These are phyloP conservation scores for Cyclotella atomus DNA, from an alignment of 108 stramenopile genomes.

Conservation along the genomic window DNA sequence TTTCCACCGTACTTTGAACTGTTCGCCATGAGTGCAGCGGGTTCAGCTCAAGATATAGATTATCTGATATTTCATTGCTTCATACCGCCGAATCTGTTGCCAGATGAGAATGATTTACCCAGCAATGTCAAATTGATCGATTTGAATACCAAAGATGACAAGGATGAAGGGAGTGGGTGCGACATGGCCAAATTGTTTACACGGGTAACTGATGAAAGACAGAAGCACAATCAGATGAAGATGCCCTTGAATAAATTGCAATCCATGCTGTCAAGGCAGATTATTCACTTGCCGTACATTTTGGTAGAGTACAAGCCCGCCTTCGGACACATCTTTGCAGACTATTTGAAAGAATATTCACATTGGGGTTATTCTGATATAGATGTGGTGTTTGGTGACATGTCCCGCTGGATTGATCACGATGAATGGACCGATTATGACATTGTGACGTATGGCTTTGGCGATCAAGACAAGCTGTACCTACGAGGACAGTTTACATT, in stretches of 20 bases:
- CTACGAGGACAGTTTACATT: conserved; percentile 94
- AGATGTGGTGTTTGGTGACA: conserved; percentile 92
- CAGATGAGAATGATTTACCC: conserved; percentile 26
- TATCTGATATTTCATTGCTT: conserved; percentile 87
- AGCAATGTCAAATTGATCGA: conserved; percentile 76
- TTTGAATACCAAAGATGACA: conserved; percentile 43
- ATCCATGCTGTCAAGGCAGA: conserved; percentile 45
- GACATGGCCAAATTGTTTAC: conserved; percentile 51
- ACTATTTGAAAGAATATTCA: conserved; percentile 72
- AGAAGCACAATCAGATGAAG: conserved; percentile 35
- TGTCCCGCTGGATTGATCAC: conserved; percentile 78
- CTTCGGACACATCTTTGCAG: conserved; percentile 88
- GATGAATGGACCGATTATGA: conserved; percentile 87
- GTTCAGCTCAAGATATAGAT: conserved; percentile 71
- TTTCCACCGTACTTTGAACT: conserved; percentile 85
- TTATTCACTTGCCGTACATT: conserved; percentile 77
- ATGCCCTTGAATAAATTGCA: conserved; percentile 50
- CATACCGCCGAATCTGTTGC: conserved; percentile 50
- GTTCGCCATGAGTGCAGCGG: conserved; percentile 80
- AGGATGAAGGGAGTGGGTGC: conserved; percentile 15
- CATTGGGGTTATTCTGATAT: conserved; percentile 97
- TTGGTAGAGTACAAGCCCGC: conserved; percentile 96
- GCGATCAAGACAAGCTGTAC: conserved; percentile 92
- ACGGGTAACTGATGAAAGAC: conserved; percentile 57
- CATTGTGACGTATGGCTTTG: conserved; percentile 92